Evolutionary conservation across 1,284 basidiomycete species (phyloP).

Genomic region (Naganishia albida): DNA sequence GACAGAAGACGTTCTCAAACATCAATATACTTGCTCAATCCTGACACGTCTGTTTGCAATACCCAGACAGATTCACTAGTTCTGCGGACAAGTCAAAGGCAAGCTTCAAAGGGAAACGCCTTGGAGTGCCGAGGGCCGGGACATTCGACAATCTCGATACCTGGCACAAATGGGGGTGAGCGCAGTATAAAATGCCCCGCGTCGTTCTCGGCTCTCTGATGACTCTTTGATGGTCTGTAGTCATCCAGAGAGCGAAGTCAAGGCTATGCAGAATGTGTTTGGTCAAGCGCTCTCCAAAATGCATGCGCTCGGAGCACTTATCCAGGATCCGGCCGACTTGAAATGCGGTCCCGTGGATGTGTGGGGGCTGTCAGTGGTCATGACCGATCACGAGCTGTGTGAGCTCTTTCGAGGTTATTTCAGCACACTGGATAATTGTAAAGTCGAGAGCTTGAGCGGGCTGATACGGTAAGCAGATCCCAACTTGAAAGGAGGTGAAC

Average conservation of each 20-base stretch:
- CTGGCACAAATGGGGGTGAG: not conserved
- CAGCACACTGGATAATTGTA: not conserved
- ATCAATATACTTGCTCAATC: no score
- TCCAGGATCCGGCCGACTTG: constrained; percentile 1
- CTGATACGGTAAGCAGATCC: not conserved
- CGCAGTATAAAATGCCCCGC: no score
- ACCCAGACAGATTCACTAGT: not conserved
- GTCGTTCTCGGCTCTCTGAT: not conserved
- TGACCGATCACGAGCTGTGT: not conserved
- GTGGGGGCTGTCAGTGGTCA: not conserved
- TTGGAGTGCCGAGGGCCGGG: not conserved
- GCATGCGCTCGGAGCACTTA: not conserved
- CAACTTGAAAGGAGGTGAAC: no score
- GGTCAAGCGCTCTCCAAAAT: not conserved
- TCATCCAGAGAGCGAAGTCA: not conserved
- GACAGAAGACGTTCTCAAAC: no score
- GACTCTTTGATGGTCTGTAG: not conserved
- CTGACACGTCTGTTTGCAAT: no score
- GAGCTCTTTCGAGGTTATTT: constrained; percentile 2
- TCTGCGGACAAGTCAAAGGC: not conserved
- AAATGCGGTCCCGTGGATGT: not conserved
- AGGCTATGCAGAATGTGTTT: not conserved
- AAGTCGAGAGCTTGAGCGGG: not conserved
- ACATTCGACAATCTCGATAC: not conserved
- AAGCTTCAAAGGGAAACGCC: constrained; percentile 12